Percentiles rank a stretch among this genome's conserved stretches.
Evolutionary conservation across 176 grass and related monocot species (phyloP).

Genomic region (Hsuehochloa calcarea): DNA sequence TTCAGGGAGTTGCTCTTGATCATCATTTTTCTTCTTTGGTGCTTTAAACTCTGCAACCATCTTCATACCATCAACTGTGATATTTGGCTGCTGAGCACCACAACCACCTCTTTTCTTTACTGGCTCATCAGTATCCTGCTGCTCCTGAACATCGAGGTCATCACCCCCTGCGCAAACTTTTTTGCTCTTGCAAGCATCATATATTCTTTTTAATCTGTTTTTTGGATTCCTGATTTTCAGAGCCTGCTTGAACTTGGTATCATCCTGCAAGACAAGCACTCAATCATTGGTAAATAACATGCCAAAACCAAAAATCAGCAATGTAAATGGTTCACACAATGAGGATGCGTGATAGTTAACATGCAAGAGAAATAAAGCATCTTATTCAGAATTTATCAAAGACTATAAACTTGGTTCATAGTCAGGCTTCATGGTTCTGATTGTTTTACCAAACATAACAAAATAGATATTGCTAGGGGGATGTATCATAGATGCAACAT

Average conservation of each 20-base stretch:
- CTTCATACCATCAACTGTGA: slow-evolving; percentile 98
- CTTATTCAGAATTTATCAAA: not conserved
- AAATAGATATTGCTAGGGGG: not conserved
- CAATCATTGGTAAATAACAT: slow-evolving; percentile 8
- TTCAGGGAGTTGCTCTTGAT: slow-evolving; percentile 94
- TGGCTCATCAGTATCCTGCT: slow-evolving; percentile 75
- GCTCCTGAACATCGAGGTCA: slow-evolving; percentile 78
- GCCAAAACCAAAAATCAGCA: not conserved
- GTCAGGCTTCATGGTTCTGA: not conserved
- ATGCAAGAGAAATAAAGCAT: not conserved
- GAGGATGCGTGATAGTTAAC: not conserved
- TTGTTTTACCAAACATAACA: not conserved
- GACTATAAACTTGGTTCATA: not conserved
- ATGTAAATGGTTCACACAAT: not conserved
- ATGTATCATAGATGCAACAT: not conserved
- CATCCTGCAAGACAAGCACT: slow-evolving; percentile 52
- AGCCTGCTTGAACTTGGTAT: slow-evolving; percentile 93
- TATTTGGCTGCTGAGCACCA: slow-evolving; percentile 97
- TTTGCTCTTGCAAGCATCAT: slow-evolving; percentile 98
- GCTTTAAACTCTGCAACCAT: slow-evolving; percentile 97
- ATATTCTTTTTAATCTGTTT: slow-evolving; percentile 88
- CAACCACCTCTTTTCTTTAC: slow-evolving; percentile 89
- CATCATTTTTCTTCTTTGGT: slow-evolving; percentile 87
- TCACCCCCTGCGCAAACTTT: slow-evolving; percentile 84
- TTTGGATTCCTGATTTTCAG: slow-evolving; percentile 94